Evolutionary conservation across 2,329 filamentous ascomycete genomes (phyloP), one percentile per base, ranked within the genome.

Genomic region (Metarhizium anisopliae): DNA sequence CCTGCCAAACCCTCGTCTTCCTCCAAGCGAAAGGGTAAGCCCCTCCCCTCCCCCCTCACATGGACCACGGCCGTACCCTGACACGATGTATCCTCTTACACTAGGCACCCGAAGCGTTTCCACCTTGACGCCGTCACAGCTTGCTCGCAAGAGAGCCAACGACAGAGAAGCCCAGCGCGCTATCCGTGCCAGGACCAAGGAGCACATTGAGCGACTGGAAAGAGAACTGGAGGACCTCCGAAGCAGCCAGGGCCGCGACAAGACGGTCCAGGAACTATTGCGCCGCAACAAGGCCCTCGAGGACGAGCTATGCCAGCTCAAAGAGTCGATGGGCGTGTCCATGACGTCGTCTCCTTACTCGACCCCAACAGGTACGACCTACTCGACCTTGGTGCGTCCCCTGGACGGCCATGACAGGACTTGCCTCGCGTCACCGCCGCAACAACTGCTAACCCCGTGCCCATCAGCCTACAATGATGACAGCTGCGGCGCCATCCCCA

Each of bases 71-170:
- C 10, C 32, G 32, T 11, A 35, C 10, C 7, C 56, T 53, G 49
- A 58, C 50, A 50, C 14, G 14, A 13, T 8, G 14, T 14, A 5
- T 29, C 35, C 25, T 51, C 42, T 2, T 18, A 35, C n/a, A 18
- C 13, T 36, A 79, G 81, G 80, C 51, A 81, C 87, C 57, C 83
- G 90, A 62, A 91, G 89, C 60, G 91, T 95, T 55, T 90, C 90
- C 60, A 93, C 89, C 65, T 79, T 96, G 67, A 95, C 90, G 11
- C 88, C 90, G 6, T 88, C 92, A 59, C 92, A 96, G 72, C 81
- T 96, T 57, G 89, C 87, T 35, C 88, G 91, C 70, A 96, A 96
- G 76, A 81, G 92, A 60, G 89, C 90, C 65, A 96, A 96, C 74
- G 91, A 96, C 69, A 83, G 91, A 59, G 90, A 95, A 71, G 91